Conservation (phyloP, 2,329 filamentous ascomycete species). For the Boeremia lycopersici region DNA sequence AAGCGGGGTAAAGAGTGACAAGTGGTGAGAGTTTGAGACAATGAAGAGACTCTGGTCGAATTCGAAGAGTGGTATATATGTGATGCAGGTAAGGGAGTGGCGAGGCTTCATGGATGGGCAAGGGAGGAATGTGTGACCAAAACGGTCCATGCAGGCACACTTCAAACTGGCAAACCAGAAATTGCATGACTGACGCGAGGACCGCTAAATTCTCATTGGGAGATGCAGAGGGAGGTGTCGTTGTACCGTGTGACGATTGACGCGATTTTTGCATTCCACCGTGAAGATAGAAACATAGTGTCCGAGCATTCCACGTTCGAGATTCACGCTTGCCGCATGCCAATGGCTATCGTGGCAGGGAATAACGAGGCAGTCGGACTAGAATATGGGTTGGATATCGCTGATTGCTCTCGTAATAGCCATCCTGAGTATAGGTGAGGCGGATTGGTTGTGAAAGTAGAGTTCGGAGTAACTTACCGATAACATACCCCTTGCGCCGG, state of each 20-base stretch:
- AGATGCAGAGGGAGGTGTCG: conserved; percentile 8
- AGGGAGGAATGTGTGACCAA: conserved; percentile 18
- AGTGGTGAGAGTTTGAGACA: conserved; percentile 13
- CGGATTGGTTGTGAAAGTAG: conserved; percentile 5
- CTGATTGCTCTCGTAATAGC: not conserved
- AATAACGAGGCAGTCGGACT: conserved; percentile 1
- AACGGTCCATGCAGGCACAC: conserved; percentile 13
- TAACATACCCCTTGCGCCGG: conserved; percentile 8
- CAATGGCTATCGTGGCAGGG: conserved; percentile 11
- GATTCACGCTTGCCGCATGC: conserved; percentile 16
- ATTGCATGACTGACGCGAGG: conserved; percentile 17
- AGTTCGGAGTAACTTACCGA: conserved; percentile 7
- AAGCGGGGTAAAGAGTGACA: conserved; percentile 17
- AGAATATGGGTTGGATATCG: not conserved
- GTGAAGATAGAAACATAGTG: conserved; percentile 5
- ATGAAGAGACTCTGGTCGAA: not conserved
- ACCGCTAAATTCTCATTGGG: conserved; percentile 12
- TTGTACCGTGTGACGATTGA: conserved; percentile 10
- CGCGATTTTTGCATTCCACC: conserved; percentile 16
- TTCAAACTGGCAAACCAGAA: conserved; percentile 11
- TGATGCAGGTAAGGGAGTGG: conserved; percentile 18
- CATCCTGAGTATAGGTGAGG: not conserved
- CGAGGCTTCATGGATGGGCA: conserved; percentile 8
- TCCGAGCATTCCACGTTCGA: conserved; percentile 18
- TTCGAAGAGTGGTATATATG: conserved; percentile 14